Conservation (phyloP, 1,284 basidiomycete species). For the Ustilago hordei region DNA sequence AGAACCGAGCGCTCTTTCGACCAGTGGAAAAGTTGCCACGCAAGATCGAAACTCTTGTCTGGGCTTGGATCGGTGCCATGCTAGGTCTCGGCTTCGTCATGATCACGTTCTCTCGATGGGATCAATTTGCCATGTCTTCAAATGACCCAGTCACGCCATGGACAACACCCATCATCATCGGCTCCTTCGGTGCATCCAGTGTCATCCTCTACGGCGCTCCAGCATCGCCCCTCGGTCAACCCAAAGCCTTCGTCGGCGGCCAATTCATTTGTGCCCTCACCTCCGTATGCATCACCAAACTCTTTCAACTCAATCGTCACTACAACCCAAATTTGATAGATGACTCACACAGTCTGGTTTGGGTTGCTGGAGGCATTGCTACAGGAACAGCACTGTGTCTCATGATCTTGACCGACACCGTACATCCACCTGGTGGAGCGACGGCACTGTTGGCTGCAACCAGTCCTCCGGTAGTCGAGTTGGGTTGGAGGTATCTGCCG, state of each 20-base stretch:
- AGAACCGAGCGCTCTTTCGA: conserved; percentile 34
- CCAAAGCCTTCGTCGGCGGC: conserved; percentile 46
- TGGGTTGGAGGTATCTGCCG: conserved; percentile 52
- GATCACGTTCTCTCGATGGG: conserved; percentile 52
- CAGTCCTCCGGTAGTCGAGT: conserved; percentile 34
- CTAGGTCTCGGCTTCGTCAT: conserved; percentile 50
- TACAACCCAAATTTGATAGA: conserved; percentile 51
- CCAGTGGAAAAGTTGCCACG: conserved; percentile 41
- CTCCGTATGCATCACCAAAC: conserved; percentile 51
- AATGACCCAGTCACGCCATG: conserved; percentile 45
- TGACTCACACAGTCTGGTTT: conserved; percentile 41
- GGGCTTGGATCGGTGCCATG: conserved; percentile 54
- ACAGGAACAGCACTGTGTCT: conserved; percentile 45
- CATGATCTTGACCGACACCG: conserved; percentile 52
- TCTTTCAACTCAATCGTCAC: conserved; percentile 48
- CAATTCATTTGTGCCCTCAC: conserved; percentile 51
- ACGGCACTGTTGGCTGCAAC: conserved; percentile 51
- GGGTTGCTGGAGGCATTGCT: conserved; percentile 49
- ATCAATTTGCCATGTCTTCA: conserved; percentile 40
- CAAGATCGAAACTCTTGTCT: conserved; percentile 50
- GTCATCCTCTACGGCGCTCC: conserved; percentile 58
- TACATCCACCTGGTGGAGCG: conserved; percentile 55
- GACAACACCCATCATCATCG: conserved; percentile 54
- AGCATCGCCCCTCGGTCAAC: conserved; percentile 51
- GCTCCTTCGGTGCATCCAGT: conserved; percentile 55